phyloP scores from a whole-genome alignment of 257 asterid genomes.

The Nicotiana otophora region DNA sequence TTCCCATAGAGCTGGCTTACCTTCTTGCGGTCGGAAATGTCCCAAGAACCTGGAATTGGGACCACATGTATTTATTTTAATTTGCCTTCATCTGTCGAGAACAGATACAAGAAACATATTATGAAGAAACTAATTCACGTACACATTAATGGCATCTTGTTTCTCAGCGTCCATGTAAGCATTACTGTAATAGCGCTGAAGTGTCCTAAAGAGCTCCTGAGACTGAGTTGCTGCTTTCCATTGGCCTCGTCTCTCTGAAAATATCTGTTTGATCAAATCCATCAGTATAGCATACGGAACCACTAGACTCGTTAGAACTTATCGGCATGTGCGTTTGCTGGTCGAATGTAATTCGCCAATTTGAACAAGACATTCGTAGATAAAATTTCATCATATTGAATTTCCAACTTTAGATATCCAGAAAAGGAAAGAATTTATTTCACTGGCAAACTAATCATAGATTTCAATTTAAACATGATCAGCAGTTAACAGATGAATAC shows the following conservation, averaged over 20 bases:
- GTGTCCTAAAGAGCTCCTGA: conserved; percentile 71
- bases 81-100: neutral
- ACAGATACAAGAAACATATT: neutral
- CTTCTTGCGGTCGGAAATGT: conserved; percentile 82
- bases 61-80: neutral
- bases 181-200: conserved; percentile 82
- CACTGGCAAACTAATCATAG: neutral
- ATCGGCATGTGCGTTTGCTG: neutral
- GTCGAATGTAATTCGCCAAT: neutral
- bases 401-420: neutral
- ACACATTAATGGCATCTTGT: conserved; percentile 92
- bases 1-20: conserved; percentile 89
- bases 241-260: conserved; percentile 90
- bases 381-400: neutral
- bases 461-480: neutral
- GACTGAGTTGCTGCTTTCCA: conserved; percentile 94
- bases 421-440: neutral
- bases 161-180: conserved; percentile 91
- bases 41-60: conserved; percentile 69
- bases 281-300: neutral
- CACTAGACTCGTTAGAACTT: neutral
- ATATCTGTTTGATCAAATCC: conserved; percentile 49
- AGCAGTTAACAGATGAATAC: neutral
- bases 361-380: neutral
- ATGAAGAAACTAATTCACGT: conserved; percentile 23